Evolutionary conservation across 768 basidiomycete genomes (phyloP), one percentile per base, ranked within the genome.

Genomic region (Lepiota brunneoincarnata): DNA sequence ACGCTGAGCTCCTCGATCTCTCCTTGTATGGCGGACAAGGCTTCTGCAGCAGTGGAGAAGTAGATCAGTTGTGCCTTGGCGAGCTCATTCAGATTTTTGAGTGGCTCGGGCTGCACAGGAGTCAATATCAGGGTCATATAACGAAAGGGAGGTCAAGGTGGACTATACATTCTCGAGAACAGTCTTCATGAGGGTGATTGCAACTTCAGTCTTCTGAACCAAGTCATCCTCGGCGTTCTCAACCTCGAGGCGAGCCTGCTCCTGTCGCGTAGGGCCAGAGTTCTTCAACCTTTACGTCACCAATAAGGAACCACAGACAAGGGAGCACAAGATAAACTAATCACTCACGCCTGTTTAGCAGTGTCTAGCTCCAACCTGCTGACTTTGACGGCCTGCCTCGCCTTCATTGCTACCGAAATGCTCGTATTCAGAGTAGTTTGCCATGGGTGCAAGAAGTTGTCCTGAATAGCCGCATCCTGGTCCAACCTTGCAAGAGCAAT

Each of bases 141-240:
- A 46, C 31, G 57, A 41, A 31, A 59, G 26, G 42, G 7, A 37
- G 6, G n/a, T n/a, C n/a, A n/a, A n/a, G 10, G 38, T 51, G 42
- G 47, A 2, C 76, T 89, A 51, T 59, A 97, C 95, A 71, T 98
- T 98, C 63, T 98, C 96, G 36, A 99, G 79, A 14, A 98, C 96
- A n/a, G 91, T 89, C 78, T 96, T 96, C 94, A 97, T 96, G 40
- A 93, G 80, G 2, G 89, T 91, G 62, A 97, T 97, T 1, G 95
- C 96, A 26, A 95, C 89, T 69, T 99, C 97, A 20, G 97, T 99
- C 78, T 93, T 93, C 68, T 95, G 94, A 4, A 98, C 97, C 28
- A 98, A 82, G 69, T 95, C 93, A 67, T 99, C 97, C 63, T 93
- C 91, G 7, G 91, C 90, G 58, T 93, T 93, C 80, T 93, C 91